phyloP scores from a whole-genome alignment of 345 rosid species.

The Luvunga scandens region DNA sequence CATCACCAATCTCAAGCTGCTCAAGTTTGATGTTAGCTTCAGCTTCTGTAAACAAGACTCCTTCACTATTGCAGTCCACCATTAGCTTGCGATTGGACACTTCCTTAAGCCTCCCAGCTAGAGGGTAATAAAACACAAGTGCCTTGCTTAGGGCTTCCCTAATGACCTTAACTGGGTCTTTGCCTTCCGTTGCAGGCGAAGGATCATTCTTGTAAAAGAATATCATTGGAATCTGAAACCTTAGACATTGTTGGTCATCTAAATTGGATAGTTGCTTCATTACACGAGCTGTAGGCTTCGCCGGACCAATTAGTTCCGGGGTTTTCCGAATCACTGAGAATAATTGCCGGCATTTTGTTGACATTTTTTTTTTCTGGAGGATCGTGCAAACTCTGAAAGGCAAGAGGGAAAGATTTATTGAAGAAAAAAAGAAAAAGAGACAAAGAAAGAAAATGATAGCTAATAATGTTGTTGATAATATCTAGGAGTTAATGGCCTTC shows the following conservation, averaged over 20 bases:
- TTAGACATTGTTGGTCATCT: background rate
- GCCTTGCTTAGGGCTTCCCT: background rate
- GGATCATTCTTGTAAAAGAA: background rate
- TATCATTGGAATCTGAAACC: background rate
- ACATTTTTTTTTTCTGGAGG: background rate
- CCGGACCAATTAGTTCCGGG: background rate
- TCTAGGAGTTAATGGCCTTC: no score
- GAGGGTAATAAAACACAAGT: conserved; percentile 9
- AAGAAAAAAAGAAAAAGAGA: no score
- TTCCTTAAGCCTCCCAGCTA: conserved; percentile 2
- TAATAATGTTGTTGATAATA: no score
- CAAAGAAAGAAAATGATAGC: no score
- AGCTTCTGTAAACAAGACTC: conserved; percentile 1
- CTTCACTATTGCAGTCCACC: conserved; percentile 12
- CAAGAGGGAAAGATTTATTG: no score
- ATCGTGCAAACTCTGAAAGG: no score
- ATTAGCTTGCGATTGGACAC: background rate
- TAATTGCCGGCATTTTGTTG: background rate
- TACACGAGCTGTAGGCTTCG: background rate
- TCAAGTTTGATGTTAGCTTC: background rate
- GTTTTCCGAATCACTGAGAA: background rate
- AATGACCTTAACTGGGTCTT: conserved; percentile 4
- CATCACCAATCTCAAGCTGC: conserved; percentile 1
- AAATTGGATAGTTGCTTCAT: background rate
- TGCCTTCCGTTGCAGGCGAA: background rate